A percentile compares a stretch with the other conserved stretches of the same genome.
These are phyloP conservation scores for Cucurbita moschata DNA, from an alignment of 306 rosid species.

Conservation along the genomic window DNA sequence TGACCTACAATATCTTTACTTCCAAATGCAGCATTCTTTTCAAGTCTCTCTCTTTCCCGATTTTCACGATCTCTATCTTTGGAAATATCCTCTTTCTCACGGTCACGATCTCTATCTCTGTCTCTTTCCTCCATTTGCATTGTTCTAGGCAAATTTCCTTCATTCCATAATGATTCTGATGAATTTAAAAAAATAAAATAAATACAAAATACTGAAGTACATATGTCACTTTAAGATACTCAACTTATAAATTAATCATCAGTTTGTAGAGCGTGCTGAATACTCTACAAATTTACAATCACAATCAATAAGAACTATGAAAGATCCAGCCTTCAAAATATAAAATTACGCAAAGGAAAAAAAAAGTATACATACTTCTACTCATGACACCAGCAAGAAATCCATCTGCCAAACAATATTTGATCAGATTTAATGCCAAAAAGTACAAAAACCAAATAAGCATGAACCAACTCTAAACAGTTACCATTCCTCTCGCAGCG, in stretches of 20 bases:
- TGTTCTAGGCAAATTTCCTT: slow-evolving; percentile 49
- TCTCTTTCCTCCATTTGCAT: slow-evolving; percentile 71
- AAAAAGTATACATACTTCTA: slow-evolving; percentile 33
- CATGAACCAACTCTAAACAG: slow-evolving; percentile 14
- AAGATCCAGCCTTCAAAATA: not conserved
- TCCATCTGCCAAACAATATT: slow-evolving; percentile 60
- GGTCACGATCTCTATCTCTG: slow-evolving; percentile 36
- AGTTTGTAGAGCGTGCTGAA: slow-evolving; percentile 1
- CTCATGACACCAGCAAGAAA: slow-evolving; percentile 95
- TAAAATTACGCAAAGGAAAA: slow-evolving; percentile 10
- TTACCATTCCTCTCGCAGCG: slow-evolving; percentile 92
- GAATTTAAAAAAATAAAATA: slow-evolving; percentile 5
- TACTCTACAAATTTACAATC: slow-evolving; percentile 2
- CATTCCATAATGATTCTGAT: slow-evolving; percentile 75
- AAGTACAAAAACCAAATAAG: slow-evolving; percentile 10
- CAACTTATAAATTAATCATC: not conserved
- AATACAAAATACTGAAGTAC: not conserved
- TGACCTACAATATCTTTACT: slow-evolving; percentile 61
- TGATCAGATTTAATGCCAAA: slow-evolving; percentile 26
- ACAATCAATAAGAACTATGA: not conserved
- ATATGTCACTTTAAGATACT: not conserved
- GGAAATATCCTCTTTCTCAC: slow-evolving; percentile 51
- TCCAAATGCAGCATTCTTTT: slow-evolving; percentile 24
- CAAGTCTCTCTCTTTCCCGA: slow-evolving; percentile 62
- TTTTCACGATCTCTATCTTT: slow-evolving; percentile 71